A percentile compares a stretch with the other conserved stretches of the same genome.
Conservation (phyloP, 108 stramenopile species). For the Bacterosira constricta region DNA sequence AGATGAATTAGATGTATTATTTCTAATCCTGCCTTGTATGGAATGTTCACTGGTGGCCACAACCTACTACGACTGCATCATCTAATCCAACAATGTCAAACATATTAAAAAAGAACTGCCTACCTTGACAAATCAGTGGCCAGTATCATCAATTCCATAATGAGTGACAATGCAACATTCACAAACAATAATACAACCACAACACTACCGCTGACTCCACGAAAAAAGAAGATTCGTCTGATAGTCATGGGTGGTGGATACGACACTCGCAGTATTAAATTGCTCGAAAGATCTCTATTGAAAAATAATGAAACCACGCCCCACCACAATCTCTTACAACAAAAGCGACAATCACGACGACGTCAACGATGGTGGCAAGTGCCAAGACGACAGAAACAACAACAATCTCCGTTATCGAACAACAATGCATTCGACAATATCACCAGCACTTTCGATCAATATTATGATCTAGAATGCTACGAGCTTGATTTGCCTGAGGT, state of each 20-base stretch:
- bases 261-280: constrained; percentile 64
- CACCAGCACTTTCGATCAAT: not conserved
- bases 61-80: too few species aligned
- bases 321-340: not conserved
- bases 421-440: constrained; percentile 20
- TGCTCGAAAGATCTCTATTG: constrained; percentile 41
- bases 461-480: constrained; percentile 37
- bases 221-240: constrained; percentile 49
- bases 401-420: too few species aligned
- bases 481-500: constrained; percentile 76
- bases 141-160: constrained; percentile 21
- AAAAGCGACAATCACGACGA: not conserved
- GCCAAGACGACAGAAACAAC: not conserved
- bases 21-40: not conserved
- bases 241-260: constrained; percentile 79
- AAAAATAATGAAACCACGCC: constrained; percentile 10
- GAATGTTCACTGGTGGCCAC: too few species aligned
- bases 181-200: not conserved
- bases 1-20: not conserved
- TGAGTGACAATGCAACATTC: not conserved
- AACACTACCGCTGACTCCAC: not conserved
- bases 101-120: constrained; percentile 51
- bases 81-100: too few species aligned
- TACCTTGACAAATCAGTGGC: constrained; percentile 64
- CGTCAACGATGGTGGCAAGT: not conserved